These are phyloP conservation scores for Aspergillus latus DNA, from an alignment of 2,329 filamentous ascomycete genomes.

Conservation along the genomic window DNA sequence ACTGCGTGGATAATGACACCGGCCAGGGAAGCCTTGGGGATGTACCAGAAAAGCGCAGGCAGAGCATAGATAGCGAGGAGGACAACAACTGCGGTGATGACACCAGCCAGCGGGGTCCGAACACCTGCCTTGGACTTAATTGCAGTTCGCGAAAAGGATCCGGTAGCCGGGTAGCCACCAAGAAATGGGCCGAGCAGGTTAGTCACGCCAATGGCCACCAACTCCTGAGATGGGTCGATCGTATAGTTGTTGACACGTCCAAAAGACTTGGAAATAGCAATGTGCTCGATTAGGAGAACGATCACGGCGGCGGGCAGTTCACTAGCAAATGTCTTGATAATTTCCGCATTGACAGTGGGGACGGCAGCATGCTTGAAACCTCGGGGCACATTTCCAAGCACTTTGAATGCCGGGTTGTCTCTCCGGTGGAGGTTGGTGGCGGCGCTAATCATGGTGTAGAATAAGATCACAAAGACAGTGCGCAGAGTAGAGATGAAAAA, in stretches of 20 bases:
- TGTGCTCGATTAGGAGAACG: slow-evolving; percentile 94
- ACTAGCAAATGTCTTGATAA: slow-evolving; percentile 67
- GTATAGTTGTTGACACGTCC: slow-evolving; percentile 94
- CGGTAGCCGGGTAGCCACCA: slow-evolving; percentile 87
- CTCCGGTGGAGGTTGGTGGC: slow-evolving; percentile 71
- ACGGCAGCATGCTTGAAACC: slow-evolving; percentile 79
- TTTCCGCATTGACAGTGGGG: slow-evolving; percentile 64
- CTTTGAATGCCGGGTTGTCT: slow-evolving; percentile 66
- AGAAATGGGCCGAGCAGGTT: slow-evolving; percentile 91
- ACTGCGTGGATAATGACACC: slow-evolving; percentile 96
- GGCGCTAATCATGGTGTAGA: slow-evolving; percentile 91
- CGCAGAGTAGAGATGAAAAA: slow-evolving; percentile 92
- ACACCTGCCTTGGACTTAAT: slow-evolving; percentile 98
- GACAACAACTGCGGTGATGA: slow-evolving; percentile 83
- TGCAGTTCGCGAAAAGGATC: slow-evolving; percentile 93
- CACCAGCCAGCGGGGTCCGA: slow-evolving; percentile 82
- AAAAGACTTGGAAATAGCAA: slow-evolving; percentile 96
- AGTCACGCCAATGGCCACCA: slow-evolving; percentile 88
- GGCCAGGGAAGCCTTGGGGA: slow-evolving; percentile 75
- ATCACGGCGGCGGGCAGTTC: slow-evolving; percentile 85
- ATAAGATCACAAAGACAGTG: slow-evolving; percentile 84
- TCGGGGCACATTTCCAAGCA: slow-evolving; percentile 75
- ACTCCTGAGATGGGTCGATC: slow-evolving; percentile 92
- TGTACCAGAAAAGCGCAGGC: slow-evolving; percentile 89
- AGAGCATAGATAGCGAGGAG: slow-evolving; percentile 87